These are phyloP conservation scores for Clonostachys sp. DNA, from an alignment of 2,329 filamentous ascomycete genomes.

Conservation along the genomic window DNA sequence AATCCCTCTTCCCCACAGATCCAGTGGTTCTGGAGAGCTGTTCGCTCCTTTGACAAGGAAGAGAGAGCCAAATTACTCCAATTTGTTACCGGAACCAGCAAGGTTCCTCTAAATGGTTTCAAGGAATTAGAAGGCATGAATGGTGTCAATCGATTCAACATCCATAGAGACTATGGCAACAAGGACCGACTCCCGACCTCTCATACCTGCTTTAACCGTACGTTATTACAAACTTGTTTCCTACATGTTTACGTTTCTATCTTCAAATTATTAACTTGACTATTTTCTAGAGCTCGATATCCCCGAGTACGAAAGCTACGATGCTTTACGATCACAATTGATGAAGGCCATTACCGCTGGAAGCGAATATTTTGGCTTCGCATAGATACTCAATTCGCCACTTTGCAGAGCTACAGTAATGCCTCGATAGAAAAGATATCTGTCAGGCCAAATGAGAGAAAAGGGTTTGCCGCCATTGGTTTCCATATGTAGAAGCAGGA, in stretches of 20 bases:
- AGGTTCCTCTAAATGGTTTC: conserved; percentile 97
- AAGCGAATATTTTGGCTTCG: conserved; percentile 96
- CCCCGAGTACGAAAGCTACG: conserved; percentile 96
- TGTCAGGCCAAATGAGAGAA: too few relatives aligned
- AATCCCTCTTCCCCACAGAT: conserved; percentile 91
- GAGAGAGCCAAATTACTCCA: conserved; percentile 95
- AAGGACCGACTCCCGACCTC: conserved; percentile 94
- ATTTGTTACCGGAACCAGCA: conserved; percentile 97
- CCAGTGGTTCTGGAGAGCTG: conserved; percentile 98
- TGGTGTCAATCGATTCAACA: conserved; percentile 95
- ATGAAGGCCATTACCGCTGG: conserved; percentile 97
- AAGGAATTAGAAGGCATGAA: conserved; percentile 99
- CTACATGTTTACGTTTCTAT: too few relatives aligned
- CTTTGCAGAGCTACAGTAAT: too few relatives aligned
- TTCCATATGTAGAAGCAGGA: too few relatives aligned
- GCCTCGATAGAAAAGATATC: too few relatives aligned
- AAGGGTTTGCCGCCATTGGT: too few relatives aligned
- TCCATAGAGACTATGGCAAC: conserved; percentile 94
- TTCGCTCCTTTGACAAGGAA: conserved; percentile 97
- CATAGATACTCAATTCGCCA: conserved; percentile 44
- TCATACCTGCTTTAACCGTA: conserved; percentile 99
- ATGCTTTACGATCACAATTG: conserved; percentile 78
- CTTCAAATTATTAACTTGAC: neutral
- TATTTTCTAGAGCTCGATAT: conserved; percentile 77
- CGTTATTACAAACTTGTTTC: conserved; percentile 36